Evolutionary conservation across 75 land plant species (phyloP).

Genomic region (Isoetes taiwanensis): DNA sequence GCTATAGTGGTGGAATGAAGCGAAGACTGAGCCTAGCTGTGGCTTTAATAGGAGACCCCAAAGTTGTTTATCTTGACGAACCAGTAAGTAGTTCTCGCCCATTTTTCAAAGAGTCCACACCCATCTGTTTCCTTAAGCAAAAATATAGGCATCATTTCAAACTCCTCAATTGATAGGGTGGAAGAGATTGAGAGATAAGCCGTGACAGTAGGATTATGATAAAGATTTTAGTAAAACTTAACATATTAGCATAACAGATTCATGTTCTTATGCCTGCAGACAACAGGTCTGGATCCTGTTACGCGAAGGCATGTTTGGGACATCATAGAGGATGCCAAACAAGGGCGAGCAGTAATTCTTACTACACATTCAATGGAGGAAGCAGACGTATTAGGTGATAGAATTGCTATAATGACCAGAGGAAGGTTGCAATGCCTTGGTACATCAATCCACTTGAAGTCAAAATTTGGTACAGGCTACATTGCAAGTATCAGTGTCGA

Average conservation of each 20-base stretch:
- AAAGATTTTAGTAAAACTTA: too few relatives aligned
- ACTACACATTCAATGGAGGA: constrained; percentile 99
- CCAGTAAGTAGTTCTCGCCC: too few relatives aligned
- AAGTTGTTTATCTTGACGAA: constrained; percentile 24
- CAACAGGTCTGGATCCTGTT: constrained; percentile 98
- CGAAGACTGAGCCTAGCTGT: constrained; percentile 25
- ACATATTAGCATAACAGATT: too few relatives aligned
- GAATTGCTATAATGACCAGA: constrained; percentile 94
- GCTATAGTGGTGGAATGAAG: constrained; percentile 27
- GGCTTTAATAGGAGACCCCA: constrained; percentile 25
- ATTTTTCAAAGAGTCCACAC: too few relatives aligned
- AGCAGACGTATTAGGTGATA: constrained; percentile 86
- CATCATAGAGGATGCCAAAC: constrained; percentile 87
- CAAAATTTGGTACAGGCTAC: constrained; percentile 82
- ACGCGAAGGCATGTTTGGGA: constrained; percentile 97
- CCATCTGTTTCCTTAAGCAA: too few relatives aligned
- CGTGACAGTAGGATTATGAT: too few relatives aligned
- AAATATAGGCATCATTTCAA: too few relatives aligned
- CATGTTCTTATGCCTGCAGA: too few relatives aligned
- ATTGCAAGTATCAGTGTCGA: constrained; percentile 57
- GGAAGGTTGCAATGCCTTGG: constrained; percentile 95
- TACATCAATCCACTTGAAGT: constrained; percentile 82
- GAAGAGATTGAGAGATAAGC: too few relatives aligned
- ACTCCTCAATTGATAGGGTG: too few relatives aligned
- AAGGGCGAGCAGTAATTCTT: constrained; percentile 80